Conservation (phyloP, 2,329 filamentous ascomycete genomes). For the Emmonsia crescens region DNA sequence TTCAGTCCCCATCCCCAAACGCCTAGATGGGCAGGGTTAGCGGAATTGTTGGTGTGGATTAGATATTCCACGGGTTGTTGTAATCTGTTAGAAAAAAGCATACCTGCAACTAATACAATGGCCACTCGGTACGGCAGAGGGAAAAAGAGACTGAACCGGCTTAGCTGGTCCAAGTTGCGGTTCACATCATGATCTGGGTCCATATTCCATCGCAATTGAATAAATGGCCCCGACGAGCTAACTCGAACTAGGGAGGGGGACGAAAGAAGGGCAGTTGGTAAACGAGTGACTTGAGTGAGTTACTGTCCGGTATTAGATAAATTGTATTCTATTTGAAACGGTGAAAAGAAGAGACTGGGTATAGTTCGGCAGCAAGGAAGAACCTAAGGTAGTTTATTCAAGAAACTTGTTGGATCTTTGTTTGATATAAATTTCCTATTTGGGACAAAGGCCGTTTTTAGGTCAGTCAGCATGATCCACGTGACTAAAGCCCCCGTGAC, state of each 20-base stretch:
- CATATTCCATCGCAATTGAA: constrained; percentile 26
- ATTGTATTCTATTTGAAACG: background rate
- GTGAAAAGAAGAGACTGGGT: background rate
- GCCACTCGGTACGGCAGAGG: constrained; percentile 85
- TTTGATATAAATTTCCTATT: background rate
- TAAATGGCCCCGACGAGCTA: background rate
- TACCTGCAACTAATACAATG: constrained; percentile 75
- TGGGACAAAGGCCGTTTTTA: background rate
- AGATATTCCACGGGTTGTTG: background rate
- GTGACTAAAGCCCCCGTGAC: background rate
- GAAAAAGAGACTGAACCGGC: constrained; percentile 76
- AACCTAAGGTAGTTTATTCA: too few relatives aligned
- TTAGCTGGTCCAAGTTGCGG: constrained; percentile 38
- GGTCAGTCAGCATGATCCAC: background rate
- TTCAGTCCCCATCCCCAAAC: constrained; percentile 94
- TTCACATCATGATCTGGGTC: constrained; percentile 29
- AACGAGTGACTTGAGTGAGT: background rate
- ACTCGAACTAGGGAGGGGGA: background rate
- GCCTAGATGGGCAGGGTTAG: constrained; percentile 40
- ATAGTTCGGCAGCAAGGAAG: background rate
- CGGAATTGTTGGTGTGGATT: background rate
- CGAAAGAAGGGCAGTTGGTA: background rate
- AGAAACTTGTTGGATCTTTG: background rate
- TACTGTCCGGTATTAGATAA: background rate
- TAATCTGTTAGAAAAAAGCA: constrained; percentile 19